phyloP scores from a whole-genome alignment of 2,329 filamentous ascomycete genomes.

The Colletotrichum spinosum region DNA sequence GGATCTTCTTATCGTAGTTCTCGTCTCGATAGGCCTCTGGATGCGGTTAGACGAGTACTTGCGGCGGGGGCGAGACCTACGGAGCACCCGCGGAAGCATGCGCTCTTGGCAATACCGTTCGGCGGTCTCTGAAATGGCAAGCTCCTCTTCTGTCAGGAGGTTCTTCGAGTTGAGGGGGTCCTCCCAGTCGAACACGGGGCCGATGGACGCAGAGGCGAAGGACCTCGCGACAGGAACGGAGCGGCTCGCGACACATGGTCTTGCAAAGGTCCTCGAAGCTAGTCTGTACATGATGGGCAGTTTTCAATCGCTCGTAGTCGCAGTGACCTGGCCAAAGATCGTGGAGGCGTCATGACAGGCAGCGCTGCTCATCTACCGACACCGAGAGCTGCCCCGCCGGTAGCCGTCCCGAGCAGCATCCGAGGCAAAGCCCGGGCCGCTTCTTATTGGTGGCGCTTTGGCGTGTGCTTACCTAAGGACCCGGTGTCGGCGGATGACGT shows the following conservation, averaged over 20 bases:
- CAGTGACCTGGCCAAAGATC: conserved; percentile 2
- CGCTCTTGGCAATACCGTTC: conserved; percentile 94
- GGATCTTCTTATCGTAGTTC: conserved; percentile 85
- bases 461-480: conserved; percentile 21
- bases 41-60: conserved; percentile 13
- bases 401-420: conserved; percentile 33
- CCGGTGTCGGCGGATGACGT: conserved; percentile 36
- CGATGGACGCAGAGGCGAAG: conserved; percentile 50
- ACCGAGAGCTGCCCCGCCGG: conserved; percentile 25
- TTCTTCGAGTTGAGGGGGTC: conserved; percentile 83
- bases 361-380: conserved; percentile 13
- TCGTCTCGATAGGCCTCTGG: conserved; percentile 87
- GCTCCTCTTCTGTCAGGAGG: conserved; percentile 88
- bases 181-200: conserved; percentile 82
- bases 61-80: conserved; percentile 61
- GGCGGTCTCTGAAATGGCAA: conserved; percentile 89
- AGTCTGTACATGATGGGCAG: conserved; percentile 21
- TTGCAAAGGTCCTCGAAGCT: conserved; percentile 26
- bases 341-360: conserved; percentile 8
- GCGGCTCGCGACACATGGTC: conserved; percentile 35
- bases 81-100: conserved; percentile 85
- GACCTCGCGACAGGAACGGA: conserved; percentile 41
- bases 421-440: conserved; percentile 17
- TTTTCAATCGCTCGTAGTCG: conserved; percentile 17
- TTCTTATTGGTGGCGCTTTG: conserved; percentile 11